Evolutionary conservation across 345 rosid species (phyloP).

Genomic region (Kernera saxatilis): DNA sequence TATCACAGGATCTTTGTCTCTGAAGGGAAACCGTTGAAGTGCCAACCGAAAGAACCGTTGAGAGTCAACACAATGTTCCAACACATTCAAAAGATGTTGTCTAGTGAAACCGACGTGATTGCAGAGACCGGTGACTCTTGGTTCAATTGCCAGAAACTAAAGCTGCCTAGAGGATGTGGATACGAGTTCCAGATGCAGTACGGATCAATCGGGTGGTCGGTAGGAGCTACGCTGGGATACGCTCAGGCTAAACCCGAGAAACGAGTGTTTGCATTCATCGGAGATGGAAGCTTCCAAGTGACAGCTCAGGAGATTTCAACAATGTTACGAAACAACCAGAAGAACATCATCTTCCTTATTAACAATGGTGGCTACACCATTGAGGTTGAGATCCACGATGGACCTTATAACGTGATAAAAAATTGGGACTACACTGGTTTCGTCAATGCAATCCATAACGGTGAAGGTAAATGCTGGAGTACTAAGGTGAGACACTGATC

Average conservation of each 20-base stretch:
- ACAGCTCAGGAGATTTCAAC: constrained; percentile 5
- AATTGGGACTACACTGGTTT: background rate
- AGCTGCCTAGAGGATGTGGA: background rate
- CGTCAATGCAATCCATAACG: background rate
- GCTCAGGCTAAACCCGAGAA: background rate
- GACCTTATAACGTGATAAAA: background rate
- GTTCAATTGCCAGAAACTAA: background rate
- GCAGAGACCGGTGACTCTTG: background rate
- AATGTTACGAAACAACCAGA: background rate
- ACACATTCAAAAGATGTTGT: background rate
- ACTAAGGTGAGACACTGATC: background rate
- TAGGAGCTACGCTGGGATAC: background rate
- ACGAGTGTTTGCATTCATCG: background rate
- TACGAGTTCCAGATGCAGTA: constrained; percentile 3
- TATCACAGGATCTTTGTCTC: background rate
- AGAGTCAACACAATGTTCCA: background rate
- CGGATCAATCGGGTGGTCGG: background rate
- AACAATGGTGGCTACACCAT: background rate
- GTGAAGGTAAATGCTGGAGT: background rate
- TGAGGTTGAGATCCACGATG: background rate
- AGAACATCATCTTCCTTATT: background rate
- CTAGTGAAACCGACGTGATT: background rate
- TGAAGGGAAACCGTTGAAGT: background rate
- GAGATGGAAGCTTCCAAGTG: constrained; percentile 1
- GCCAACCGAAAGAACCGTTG: background rate